These are phyloP conservation scores for Hypoxylon sp. DNA, from an alignment of 2,329 filamentous ascomycete species.

Conservation along the genomic window DNA sequence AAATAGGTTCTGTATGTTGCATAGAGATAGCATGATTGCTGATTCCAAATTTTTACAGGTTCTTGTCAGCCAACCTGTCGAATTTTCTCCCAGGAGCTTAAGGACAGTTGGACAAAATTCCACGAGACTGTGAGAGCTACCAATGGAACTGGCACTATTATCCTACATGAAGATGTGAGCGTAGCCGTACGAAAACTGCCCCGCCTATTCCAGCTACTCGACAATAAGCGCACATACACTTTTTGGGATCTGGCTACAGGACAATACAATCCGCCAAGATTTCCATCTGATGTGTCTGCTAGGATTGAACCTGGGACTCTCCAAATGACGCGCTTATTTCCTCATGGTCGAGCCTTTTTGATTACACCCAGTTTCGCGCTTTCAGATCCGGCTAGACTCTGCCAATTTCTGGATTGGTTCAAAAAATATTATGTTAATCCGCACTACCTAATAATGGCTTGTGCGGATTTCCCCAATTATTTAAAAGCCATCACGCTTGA, in stretches of 20 bases:
- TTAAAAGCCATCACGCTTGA: constrained; percentile 55
- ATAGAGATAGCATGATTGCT: background rate
- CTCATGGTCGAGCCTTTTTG: constrained; percentile 60
- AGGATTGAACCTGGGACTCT: constrained; percentile 52
- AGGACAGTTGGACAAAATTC: constrained; percentile 48
- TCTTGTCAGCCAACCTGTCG: constrained; percentile 47
- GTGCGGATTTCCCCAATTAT: constrained; percentile 54
- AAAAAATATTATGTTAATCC: constrained; percentile 39
- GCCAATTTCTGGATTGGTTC: constrained; percentile 59
- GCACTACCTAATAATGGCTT: constrained; percentile 54
- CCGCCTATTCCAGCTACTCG: constrained; percentile 46
- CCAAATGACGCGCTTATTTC: constrained; percentile 59
- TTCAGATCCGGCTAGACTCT: constrained; percentile 58
- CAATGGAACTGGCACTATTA: constrained; percentile 49
- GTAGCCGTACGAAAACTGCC: constrained; percentile 48
- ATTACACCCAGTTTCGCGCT: constrained; percentile 65
- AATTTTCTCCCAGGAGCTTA: constrained; percentile 48
- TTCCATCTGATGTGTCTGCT: constrained; percentile 48
- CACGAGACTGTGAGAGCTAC: constrained; percentile 44
- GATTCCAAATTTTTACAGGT: constrained; percentile 38
- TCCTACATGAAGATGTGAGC: constrained; percentile 49
- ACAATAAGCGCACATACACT: constrained; percentile 45
- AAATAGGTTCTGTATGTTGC: background rate
- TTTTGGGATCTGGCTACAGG: constrained; percentile 50
- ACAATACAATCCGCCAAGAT: constrained; percentile 48